A percentile compares a stretch with the other conserved stretches of the same genome.
These are phyloP conservation scores for Phialocephala subalpina DNA, from an alignment of 2,329 filamentous ascomycete species.

Conservation along the genomic window DNA sequence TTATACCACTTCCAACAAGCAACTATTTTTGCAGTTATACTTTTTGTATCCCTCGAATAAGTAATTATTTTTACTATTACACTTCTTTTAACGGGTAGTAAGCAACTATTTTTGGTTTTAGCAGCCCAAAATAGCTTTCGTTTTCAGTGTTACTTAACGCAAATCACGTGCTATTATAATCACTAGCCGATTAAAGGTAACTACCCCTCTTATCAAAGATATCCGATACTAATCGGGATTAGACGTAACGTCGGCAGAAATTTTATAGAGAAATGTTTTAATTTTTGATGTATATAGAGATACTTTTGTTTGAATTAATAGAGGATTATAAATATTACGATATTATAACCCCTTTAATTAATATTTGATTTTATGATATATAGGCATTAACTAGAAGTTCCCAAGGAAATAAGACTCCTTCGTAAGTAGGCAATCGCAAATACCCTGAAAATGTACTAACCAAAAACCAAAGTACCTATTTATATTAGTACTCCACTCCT, in stretches of 20 bases:
- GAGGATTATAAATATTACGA: neutral
- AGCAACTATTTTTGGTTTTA: neutral
- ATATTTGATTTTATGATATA: neutral
- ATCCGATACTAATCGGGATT: neutral
- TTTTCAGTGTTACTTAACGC: conserved; percentile 8
- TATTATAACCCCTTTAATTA: neutral
- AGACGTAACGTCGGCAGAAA: too few relatives aligned
- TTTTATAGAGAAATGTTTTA: too few relatives aligned
- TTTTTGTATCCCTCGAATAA: conserved; percentile 23
- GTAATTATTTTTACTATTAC: conserved; percentile 19
- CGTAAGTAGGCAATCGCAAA: conserved; percentile 14
- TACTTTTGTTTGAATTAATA: neutral
- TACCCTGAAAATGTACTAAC: conserved; percentile 24
- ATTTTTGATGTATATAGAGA: too few relatives aligned
- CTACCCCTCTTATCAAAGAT: neutral
- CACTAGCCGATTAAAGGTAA: neutral
- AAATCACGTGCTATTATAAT: conserved; percentile 11
- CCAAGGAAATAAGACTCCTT: conserved; percentile 18
- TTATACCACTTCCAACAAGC: conserved; percentile 25
- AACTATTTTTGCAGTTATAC: conserved; percentile 23
- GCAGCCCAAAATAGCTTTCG: conserved; percentile 7
- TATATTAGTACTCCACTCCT: conserved; percentile 21
- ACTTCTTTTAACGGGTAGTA: conserved; percentile 20
- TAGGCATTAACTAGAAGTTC: neutral
- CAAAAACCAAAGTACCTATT: conserved; percentile 26